Evolutionary conservation across 2,329 filamentous ascomycete species (phyloP), one percentile per base, ranked within the genome.

Genomic region (Gaeumannomyces sp.): DNA sequence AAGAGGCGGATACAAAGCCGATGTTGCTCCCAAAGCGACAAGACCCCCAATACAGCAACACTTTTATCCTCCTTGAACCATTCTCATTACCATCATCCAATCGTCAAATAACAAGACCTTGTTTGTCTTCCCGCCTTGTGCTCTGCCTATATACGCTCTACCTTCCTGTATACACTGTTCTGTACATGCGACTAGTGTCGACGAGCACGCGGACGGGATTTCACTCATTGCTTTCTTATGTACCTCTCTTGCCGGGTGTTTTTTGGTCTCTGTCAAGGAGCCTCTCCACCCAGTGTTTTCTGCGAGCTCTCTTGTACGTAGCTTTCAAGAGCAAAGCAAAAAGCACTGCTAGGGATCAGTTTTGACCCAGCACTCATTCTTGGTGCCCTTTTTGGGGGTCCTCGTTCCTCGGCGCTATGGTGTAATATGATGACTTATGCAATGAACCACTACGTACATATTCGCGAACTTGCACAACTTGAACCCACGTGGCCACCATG

Each of bases 251-350:
- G 73, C 67, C 66, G 72, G 75, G 64, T 71, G 74, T 72, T 74
- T 78, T 78, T 76, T 77, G 77, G 74, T 69, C 75, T 71, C 70
- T 69, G 71, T 72, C 66, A 73, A 72, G 59, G 64, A 60, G 7
- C 2, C 19, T 7, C 22, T 65, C 64, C 68, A 68, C 27, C 61
- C 57, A 64, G 64, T 71, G 70, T 68, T 69, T n/a, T 27, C 33
- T 53, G 61, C 66, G 61, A 68, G 71, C 69, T 67, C 70, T 27
- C 50, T 33, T 68, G 61, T 68, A 68, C 64, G 50, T 68, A 65
- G 64, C 72, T 66, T 69, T 65, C 70, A 72, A 72, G 66, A 65
- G 64, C 69, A 72, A 74, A 69, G 67, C 65, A 70, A 72, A 73
- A 66, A 14, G n/a, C 70, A 73, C 72, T 74, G 71, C 74, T 70